Percentiles rank a stretch among this genome's conserved stretches.
Conservation (phyloP, 495 filamentous ascomycete species). For the Terfezia claveryi region DNA sequence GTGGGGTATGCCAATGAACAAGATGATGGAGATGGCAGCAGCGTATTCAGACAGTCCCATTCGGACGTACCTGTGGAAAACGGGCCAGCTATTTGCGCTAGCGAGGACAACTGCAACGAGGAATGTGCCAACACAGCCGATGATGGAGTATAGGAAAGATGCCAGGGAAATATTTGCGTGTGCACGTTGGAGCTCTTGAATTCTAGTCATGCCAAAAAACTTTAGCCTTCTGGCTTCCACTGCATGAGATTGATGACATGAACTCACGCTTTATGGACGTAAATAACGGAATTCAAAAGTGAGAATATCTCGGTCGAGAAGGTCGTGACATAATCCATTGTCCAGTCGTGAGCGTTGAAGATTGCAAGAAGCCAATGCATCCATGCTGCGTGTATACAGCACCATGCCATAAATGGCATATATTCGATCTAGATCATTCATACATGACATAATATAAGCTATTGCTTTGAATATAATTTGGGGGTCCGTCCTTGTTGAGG, state of each 20-base stretch:
- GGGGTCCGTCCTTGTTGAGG: not conserved
- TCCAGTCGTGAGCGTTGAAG: slow-evolving; percentile 55
- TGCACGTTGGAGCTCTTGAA: slow-evolving; percentile 43
- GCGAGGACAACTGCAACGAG: slow-evolving; percentile 42
- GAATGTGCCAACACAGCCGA: slow-evolving; percentile 51
- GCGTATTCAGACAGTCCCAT: slow-evolving; percentile 47
- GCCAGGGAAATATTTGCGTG: slow-evolving; percentile 38
- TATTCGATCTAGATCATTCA: slow-evolving; percentile 32
- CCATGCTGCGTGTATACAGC: slow-evolving; percentile 47
- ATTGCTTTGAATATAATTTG: not conserved
- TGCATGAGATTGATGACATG: no score
- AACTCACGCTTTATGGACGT: slow-evolving; percentile 42
- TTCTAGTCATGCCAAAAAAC: slow-evolving; percentile 2
- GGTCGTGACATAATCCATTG: slow-evolving; percentile 54
- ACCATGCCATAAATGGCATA: slow-evolving; percentile 55
- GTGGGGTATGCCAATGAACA: slow-evolving; percentile 45
- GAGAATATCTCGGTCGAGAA: slow-evolving; percentile 53
- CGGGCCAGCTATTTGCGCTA: slow-evolving; percentile 41
- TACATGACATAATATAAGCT: not conserved
- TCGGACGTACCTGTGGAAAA: slow-evolving; percentile 44
- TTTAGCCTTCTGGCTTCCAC: not conserved
- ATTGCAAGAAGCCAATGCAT: slow-evolving; percentile 48
- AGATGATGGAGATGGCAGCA: slow-evolving; percentile 46
- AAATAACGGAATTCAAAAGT: slow-evolving; percentile 49
- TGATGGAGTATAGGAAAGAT: slow-evolving; percentile 47